Evolutionary conservation across 2,329 filamentous ascomycete species (phyloP).

Genomic region (Monosporascus sp.): DNA sequence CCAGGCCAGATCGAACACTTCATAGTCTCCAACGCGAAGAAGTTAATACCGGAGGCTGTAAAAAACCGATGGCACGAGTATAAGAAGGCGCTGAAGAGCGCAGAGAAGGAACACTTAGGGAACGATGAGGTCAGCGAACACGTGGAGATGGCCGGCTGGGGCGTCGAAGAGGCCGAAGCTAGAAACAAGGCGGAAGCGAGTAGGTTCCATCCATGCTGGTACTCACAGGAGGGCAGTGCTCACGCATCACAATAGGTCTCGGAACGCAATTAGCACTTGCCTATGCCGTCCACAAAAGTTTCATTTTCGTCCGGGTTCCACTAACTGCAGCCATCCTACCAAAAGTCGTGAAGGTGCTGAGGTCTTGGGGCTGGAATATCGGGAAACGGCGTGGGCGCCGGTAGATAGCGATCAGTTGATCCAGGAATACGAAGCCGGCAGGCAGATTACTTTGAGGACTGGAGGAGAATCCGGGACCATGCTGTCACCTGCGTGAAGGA

Average conservation of each 20-base stretch:
- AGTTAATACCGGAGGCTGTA: conserved; percentile 54
- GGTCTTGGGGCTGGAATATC: conserved; percentile 92
- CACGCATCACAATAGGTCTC: conserved; percentile 39
- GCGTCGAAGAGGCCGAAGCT: conserved; percentile 58
- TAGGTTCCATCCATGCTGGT: conserved; percentile 43
- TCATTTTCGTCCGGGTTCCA: conserved; percentile 94
- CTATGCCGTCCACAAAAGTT: conserved; percentile 96
- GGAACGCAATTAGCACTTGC: conserved; percentile 85
- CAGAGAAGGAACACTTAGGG: conserved; percentile 37
- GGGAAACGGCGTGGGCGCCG: conserved; percentile 55
- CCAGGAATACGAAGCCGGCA: conserved; percentile 13
- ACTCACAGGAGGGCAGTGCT: conserved; percentile 5
- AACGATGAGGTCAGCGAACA: conserved; percentile 39
- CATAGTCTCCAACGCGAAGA: conserved; percentile 56
- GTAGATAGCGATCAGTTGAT: neutral
- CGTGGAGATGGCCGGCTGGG: conserved; percentile 51
- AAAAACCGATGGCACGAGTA: conserved; percentile 48
- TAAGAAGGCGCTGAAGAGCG: conserved; percentile 41
- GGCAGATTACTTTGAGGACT: neutral
- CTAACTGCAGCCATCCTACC: conserved; percentile 85
- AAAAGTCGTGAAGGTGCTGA: conserved; percentile 84
- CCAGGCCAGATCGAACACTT: conserved; percentile 59
- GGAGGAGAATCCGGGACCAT: neutral
- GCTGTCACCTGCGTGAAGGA: neutral
- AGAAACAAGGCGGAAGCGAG: conserved; percentile 64